These are phyloP conservation scores for Vigna angularis DNA, from an alignment of 306 rosid species.

Conservation along the genomic window DNA sequence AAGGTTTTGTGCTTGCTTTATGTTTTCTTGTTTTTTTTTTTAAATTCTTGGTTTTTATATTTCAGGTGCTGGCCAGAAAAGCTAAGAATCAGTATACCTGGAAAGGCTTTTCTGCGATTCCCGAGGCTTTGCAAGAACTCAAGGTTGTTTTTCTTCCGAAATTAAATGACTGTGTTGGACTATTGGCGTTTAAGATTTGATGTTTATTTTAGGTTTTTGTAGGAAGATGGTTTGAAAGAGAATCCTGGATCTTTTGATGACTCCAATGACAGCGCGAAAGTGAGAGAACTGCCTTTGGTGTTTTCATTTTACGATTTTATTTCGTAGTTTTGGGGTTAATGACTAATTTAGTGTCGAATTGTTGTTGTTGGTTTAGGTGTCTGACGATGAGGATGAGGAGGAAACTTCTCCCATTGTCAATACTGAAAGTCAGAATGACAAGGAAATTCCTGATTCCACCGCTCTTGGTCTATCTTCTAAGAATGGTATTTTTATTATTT, in stretches of 20 bases:
- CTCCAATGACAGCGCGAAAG: constrained; percentile 54
- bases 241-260: constrained; percentile 48
- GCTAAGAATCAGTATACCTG: constrained; percentile 86
- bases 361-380: constrained; percentile 38
- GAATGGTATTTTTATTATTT: constrained; percentile 43
- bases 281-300: constrained; percentile 14
- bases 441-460: constrained; percentile 38
- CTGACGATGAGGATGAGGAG: constrained; percentile 66
- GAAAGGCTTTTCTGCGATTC: constrained; percentile 82
- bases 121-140: constrained; percentile 61
- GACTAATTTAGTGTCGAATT: background rate
- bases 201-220: constrained; percentile 27
- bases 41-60: background rate
- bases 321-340: background rate
- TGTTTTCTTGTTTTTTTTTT: no score
- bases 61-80: constrained; percentile 70
- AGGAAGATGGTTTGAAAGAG: constrained; percentile 72
- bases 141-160: constrained; percentile 49
- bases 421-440: constrained; percentile 74
- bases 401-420: constrained; percentile 53
- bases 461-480: constrained; percentile 28
- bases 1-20: background rate
- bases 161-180: background rate
- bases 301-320: background rate
- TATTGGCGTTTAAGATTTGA: background rate